Conservation (phyloP, 2,329 filamentous ascomycete species). For the Tolypocladium album region DNA sequence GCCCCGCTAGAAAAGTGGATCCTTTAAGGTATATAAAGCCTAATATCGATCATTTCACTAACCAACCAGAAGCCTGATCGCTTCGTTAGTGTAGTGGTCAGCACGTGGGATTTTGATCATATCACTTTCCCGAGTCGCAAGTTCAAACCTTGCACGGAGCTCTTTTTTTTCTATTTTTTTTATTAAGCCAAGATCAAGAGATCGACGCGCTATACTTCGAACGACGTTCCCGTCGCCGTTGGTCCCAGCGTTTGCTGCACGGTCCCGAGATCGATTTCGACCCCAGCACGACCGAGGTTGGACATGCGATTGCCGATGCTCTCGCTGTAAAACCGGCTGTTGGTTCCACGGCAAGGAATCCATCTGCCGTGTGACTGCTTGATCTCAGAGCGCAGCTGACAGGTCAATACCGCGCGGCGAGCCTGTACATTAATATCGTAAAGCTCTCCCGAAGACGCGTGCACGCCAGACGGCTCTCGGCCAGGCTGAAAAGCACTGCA, state of each 20-base stretch:
- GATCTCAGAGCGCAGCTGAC: background rate
- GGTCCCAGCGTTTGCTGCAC: background rate
- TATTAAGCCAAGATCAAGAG: too few species aligned
- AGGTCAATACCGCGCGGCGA: background rate
- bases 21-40: too few species aligned
- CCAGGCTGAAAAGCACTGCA: background rate
- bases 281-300: background rate
- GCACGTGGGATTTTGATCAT: too few species aligned
- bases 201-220: too few species aligned
- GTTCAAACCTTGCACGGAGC: too few species aligned
- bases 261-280: background rate
- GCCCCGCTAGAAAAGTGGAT: too few species aligned
- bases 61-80: too few species aligned
- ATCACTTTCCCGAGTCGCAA: too few species aligned
- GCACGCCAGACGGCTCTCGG: background rate
- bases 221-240: background rate
- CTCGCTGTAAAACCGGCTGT: background rate
- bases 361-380: background rate
- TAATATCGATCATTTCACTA: too few species aligned
- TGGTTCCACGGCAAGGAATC: background rate
- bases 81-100: too few species aligned
- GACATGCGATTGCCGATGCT: background rate
- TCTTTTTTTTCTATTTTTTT: too few species aligned
- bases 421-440: background rate
- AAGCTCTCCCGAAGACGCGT: too few species aligned